Conservation (phyloP, 169 alveolate species). For the Eimeria necatrix region DNA sequence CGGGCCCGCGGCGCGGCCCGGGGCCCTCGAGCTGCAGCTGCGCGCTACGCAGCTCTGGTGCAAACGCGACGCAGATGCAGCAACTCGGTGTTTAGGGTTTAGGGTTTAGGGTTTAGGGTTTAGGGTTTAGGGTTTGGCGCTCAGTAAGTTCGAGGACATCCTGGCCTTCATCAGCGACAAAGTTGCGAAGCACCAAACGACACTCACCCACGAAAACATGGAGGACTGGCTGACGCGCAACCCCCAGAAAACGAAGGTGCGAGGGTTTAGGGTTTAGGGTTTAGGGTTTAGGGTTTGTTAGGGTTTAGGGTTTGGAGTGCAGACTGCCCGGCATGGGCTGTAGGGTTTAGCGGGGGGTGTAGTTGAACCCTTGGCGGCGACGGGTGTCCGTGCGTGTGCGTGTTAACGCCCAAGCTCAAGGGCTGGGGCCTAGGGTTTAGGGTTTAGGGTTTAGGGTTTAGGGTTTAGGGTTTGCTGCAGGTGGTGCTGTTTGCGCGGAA, state of each 20-base stretch:
- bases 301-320: not conserved
- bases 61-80: not conserved
- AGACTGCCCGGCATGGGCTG: too few relatives aligned
- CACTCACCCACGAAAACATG: conserved; percentile 87
- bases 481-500: not conserved
- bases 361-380: too few relatives aligned
- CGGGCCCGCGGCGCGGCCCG: not conserved
- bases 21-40: not conserved
- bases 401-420: too few relatives aligned
- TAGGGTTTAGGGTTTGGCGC: not conserved
- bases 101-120: not conserved
- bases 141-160: conserved; percentile 90
- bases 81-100: not conserved
- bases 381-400: too few relatives aligned
- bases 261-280: conserved; percentile 82
- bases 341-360: too few relatives aligned
- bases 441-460: conserved; percentile 8
- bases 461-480: not conserved
- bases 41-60: too few relatives aligned
- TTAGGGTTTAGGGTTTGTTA: not conserved
- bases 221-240: conserved; percentile 74
- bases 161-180: conserved; percentile 84
- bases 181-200: conserved; percentile 87
- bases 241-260: conserved; percentile 89
- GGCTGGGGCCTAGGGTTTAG: conserved; percentile 31